Base-by-base conservation (phyloP, 148 eudicot species). In the Fagopyrum esculentum region DNA sequence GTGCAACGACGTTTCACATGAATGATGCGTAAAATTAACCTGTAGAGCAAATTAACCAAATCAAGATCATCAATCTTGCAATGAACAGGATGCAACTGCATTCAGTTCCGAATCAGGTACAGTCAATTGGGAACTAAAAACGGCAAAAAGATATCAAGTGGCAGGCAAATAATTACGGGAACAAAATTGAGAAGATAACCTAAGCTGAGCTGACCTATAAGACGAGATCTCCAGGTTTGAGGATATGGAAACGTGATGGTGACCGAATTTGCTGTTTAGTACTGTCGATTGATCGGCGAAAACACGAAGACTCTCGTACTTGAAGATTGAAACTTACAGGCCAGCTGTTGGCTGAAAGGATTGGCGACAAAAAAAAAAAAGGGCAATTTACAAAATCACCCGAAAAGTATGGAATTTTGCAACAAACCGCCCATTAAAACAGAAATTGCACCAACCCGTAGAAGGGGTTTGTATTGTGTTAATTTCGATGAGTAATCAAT, bases 121-220 rank as follows among this genome's bases (percentile, higher is more conserved):
- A 35, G 3, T 35, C 0, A 35, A 35, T 35, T 35, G 40, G 40
- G 40, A 35, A 1, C 1, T 35, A 35, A 35, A 35, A 29, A 43
- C 46, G 43, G 17, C 71, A 66, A 40, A 45, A 43, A 13, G 15
- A 13, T 13, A 66, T 43, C 71, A 4, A 63, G 69, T 11, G 11
- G 66, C 69, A 29, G 13, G 44, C 35, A 30, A 63, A 10, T 10
- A 3, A 9, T 61, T 61, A 29, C 15, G 6, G 12, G 30, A 61
- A 29, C 3, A 64, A 13, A 64, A 26, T 64, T 12, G 22, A 0
- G 63, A 57, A 57, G 63, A 12, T 64, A 64, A 45, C 40, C 40
- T 35, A 35, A 45, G 70, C 70, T 66, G 9, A 66, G 5, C 71
- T 66, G 46, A 66, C 71, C 71, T 66, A 43, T 45, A 9, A 66